Percentiles rank a stretch among this genome's conserved stretches.
These are phyloP conservation scores for Purshia tridentata DNA, from an alignment of 306 rosid species.

Conservation along the genomic window DNA sequence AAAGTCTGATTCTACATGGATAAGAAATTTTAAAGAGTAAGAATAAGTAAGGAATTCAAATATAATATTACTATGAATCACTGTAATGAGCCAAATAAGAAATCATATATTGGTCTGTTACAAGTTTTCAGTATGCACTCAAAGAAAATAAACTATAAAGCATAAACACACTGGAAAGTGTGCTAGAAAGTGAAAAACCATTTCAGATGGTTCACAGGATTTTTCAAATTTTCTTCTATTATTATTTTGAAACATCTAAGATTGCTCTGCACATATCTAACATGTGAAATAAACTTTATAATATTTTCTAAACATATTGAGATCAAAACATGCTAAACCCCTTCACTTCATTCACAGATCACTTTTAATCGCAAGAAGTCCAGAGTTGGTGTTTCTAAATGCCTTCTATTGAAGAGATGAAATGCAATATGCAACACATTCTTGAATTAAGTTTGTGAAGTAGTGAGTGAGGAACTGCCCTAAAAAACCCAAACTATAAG, in stretches of 20 bases:
- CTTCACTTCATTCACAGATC: background rate
- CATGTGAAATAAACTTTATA: too few relatives aligned
- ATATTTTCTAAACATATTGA: background rate
- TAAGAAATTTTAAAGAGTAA: constrained; percentile 18
- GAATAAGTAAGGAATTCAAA: constrained; percentile 14
- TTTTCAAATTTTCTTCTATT: background rate
- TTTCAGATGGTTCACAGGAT: background rate
- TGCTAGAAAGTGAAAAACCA: background rate
- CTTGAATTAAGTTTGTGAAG: constrained; percentile 1
- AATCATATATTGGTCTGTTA: background rate
- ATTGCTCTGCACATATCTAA: background rate
- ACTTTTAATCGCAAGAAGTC: background rate
- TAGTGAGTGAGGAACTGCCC: background rate
- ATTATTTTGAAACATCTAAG: background rate
- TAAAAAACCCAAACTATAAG: background rate
- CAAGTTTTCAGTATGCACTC: background rate
- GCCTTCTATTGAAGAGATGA: background rate
- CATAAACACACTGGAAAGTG: background rate
- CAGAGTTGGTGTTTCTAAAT: background rate
- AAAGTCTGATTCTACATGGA: constrained; percentile 43
- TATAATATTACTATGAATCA: constrained; percentile 8
- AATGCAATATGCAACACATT: background rate
- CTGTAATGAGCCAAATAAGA: background rate
- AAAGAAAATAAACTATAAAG: background rate
- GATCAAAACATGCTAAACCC: constrained; percentile 3